Evolutionary conservation across 345 rosid species (phyloP), one percentile per base, ranked within the genome.

Genomic region (Populus alba): DNA sequence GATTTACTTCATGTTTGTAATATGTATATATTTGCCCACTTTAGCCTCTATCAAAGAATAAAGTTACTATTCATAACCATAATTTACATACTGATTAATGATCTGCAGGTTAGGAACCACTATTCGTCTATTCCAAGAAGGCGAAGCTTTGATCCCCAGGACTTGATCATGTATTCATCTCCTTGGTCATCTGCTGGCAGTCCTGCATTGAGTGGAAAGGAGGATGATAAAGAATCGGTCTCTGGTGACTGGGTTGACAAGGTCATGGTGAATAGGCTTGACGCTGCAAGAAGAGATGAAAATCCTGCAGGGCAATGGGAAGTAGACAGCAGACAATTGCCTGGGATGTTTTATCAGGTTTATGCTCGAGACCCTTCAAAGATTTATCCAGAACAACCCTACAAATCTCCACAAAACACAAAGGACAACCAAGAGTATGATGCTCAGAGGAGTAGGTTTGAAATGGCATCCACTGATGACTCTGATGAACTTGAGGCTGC

Each of bases 371-470:
- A 81, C 72, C 83, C 87, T 2, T 76, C 82, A 7, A 88, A 85
- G 83, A 76, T 83, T 66, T 81, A 86, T 68, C 91, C 89, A 0
- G 90, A 88, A 70, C 87, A 80, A 72, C 27, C 51, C 37, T 38
- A 13, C 65, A 79, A 73, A 53, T 31, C 59, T 70, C 82, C 82
- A 20, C 68, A 43, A 80, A 88, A 80, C 75, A 86, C 69, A 72
- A 89, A 82, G 70, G 87, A 87, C 76, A 86, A 73, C 41, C 94
- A 85, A 76, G 92, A 85, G 20, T 76, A 51, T 23, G 89, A 90
- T 75, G 87, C 73, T 35, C 90, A 80, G 80, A 87, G 87, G 79
- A 77, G 75, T 35, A 80, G 71, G 78, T 76, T 31, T 3, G 92
- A 87, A 63, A 43, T 35, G 23, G 80, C 70, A 16, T 82, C 80